A percentile compares a stretch with the other conserved stretches of the same genome.
Evolutionary conservation across 2,329 filamentous ascomycete genomes (phyloP).

Genomic region (Hypoxylon sp.): DNA sequence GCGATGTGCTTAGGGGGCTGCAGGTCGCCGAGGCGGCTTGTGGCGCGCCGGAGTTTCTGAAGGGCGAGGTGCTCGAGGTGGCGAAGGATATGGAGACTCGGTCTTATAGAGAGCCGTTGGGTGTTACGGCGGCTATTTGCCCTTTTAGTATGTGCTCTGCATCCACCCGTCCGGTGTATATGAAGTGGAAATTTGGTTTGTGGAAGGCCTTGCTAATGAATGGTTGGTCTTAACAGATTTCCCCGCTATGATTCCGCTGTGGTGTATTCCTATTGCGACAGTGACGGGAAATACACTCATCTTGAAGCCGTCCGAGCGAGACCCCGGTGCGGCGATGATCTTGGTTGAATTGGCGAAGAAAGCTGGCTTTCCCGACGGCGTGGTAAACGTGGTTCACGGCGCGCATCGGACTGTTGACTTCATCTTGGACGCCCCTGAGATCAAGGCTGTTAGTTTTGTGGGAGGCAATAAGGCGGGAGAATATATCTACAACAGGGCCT

Average conservation of each 20-base stretch:
- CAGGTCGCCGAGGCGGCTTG: slow-evolving; percentile 87
- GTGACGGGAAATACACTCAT: slow-evolving; percentile 85
- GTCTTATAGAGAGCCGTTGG: slow-evolving; percentile 82
- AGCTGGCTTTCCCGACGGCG: slow-evolving; percentile 82
- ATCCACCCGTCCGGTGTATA: too few species aligned
- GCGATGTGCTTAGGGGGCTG: slow-evolving; percentile 81
- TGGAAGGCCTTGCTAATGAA: slow-evolving; percentile 25
- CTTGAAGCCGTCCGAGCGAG: slow-evolving; percentile 86
- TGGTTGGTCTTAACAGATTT: slow-evolving; percentile 71
- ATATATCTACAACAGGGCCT: slow-evolving; percentile 82
- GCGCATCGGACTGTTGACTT: slow-evolving; percentile 84
- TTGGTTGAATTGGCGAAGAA: slow-evolving; percentile 80
- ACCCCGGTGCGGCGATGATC: slow-evolving; percentile 86
- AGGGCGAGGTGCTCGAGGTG: slow-evolving; percentile 84
- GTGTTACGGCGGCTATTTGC: slow-evolving; percentile 84
- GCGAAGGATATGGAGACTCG: slow-evolving; percentile 91
- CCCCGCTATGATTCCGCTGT: slow-evolving; percentile 92
- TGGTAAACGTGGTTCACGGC: slow-evolving; percentile 85
- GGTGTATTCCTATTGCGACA: slow-evolving; percentile 86
- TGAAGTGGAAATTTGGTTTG: too few species aligned
- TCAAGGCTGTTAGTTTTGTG: slow-evolving; percentile 89
- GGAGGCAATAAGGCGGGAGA: slow-evolving; percentile 88
- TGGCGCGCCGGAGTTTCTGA: slow-evolving; percentile 81
- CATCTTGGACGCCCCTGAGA: slow-evolving; percentile 82
- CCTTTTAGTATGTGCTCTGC: slow-evolving; percentile 74